Evolutionary conservation across 495 filamentous ascomycete genomes (phyloP), one percentile per base, ranked within the genome.

Genomic region (Neurospora sp.): DNA sequence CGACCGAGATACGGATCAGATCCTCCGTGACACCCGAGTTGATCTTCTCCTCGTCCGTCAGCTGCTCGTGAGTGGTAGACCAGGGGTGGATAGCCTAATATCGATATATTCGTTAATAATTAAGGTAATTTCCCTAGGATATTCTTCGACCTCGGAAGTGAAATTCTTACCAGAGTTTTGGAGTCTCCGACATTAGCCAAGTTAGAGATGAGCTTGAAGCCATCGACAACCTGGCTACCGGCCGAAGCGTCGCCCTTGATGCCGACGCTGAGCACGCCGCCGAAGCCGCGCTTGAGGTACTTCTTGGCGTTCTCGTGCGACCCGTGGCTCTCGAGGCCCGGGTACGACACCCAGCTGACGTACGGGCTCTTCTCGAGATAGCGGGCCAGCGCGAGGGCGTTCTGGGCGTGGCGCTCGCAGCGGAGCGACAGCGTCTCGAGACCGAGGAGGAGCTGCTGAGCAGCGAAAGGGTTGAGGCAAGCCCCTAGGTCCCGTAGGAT

Each of bases 61-160:
- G 87, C 83, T 98, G 96, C 85, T 98, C 93, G 82, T 99, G 96
- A 11, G 96, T 99, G 20, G 96, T 98, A 6, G 90, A 92, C 93
- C 93, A 96, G 4, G 96, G 96, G 82, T 99, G 96, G 75, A 99
- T 97, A 20, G 95, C 95, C 35, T 35, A 35, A 5, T 35, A 35
- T 35, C 35, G 35, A 35, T 35, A 35, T 35, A 35, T 35, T 35
- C 35, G 35, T 35, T 35, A 35, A 35, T 35, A 35, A 35, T 35
- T 35, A 35, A 35, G 35, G 35, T 35, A 35, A 5, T 35, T 35
- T 35, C 35, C 35, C 35, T 35, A 35, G 35, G 35, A 35, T 35
- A 35, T 35, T 35, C 4, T 35, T 35, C 35, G 35, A 35, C 35
- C 35, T 35, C 35, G 35, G 35, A 35, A 35, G 35, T 35, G 35